phyloP scores from a whole-genome alignment of 164 flowering plant genomes.

The Macadamia tetraphylla region DNA sequence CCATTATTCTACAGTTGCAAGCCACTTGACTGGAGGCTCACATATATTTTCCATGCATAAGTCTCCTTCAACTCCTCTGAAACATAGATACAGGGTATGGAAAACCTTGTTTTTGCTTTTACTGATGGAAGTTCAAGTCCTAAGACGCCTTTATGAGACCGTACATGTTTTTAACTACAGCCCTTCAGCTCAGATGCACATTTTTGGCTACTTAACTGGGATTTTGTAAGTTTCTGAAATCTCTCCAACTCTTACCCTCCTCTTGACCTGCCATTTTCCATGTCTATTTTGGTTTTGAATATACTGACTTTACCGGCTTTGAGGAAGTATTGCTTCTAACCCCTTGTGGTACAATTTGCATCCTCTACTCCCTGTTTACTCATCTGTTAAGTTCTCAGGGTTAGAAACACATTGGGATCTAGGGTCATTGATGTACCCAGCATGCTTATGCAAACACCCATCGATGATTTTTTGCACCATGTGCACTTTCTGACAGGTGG shows the following conservation, averaged over 20 bases:
- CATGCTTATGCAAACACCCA: too few relatives aligned
- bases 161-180: slow-evolving; percentile 71
- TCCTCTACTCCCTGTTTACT: background rate
- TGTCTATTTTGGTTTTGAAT: background rate
- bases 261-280: background rate
- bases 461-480: too few relatives aligned
- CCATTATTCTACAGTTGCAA: slow-evolving; percentile 40
- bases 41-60: slow-evolving; percentile 40
- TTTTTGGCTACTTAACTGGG: slow-evolving; percentile 79
- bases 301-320: too few relatives aligned
- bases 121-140: slow-evolving; percentile 87
- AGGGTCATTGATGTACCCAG: too few relatives aligned
- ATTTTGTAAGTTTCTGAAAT: slow-evolving; percentile 54
- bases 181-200: slow-evolving; percentile 84
- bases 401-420: background rate
- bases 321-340: background rate
- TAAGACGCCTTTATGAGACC: slow-evolving; percentile 77
- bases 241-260: background rate
- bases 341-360: background rate
- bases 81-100: slow-evolving; percentile 46
- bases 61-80: slow-evolving; percentile 21
- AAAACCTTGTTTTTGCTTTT: slow-evolving; percentile 59
- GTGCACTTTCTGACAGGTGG: too few relatives aligned
- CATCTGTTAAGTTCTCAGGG: too few relatives aligned
- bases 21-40: slow-evolving; percentile 68